Conservation (phyloP, 139 green algal species). For the Auxenochlorella pyrenoidosa region DNA sequence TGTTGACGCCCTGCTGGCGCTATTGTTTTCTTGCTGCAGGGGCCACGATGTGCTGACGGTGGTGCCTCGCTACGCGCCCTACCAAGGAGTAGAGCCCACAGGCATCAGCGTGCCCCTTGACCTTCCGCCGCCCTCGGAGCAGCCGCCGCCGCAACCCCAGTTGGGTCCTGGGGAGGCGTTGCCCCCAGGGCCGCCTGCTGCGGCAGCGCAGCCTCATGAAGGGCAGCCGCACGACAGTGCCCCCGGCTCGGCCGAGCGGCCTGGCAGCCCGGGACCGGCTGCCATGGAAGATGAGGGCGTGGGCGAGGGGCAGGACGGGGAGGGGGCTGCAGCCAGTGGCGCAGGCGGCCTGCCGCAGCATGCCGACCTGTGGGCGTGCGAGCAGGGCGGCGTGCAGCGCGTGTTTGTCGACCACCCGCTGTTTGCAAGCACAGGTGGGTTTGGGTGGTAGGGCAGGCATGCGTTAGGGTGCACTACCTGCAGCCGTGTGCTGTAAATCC, state of each 20-base stretch:
- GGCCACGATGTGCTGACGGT: conserved; percentile 89
- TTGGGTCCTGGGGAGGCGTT: background rate
- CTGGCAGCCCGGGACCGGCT: background rate
- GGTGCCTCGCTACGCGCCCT: conserved; percentile 72
- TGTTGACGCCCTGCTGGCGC: no score
- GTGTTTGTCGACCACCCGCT: conserved; percentile 89
- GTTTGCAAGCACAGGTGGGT: conserved; percentile 40
- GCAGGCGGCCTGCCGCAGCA: background rate
- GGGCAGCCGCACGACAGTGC: background rate
- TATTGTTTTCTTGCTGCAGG: conserved; percentile 37
- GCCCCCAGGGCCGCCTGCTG: no score
- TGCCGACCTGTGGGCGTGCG: conserved; percentile 51
- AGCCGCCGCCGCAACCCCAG: background rate
- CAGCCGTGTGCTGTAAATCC: no score
- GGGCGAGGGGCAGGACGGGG: background rate
- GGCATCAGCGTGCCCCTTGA: conserved; percentile 64
- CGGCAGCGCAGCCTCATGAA: background rate
- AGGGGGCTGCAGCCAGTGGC: background rate
- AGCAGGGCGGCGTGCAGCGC: conserved; percentile 66
- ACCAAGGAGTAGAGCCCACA: conserved; percentile 64
- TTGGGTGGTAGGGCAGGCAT: background rate
- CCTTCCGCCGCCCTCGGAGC: conserved; percentile 40
- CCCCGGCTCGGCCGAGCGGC: background rate
- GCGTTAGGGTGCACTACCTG: no score
- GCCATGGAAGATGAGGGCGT: background rate